Evolutionary conservation across 495 filamentous ascomycete genomes (phyloP).

Genomic region (Penicillium maclennaniae): DNA sequence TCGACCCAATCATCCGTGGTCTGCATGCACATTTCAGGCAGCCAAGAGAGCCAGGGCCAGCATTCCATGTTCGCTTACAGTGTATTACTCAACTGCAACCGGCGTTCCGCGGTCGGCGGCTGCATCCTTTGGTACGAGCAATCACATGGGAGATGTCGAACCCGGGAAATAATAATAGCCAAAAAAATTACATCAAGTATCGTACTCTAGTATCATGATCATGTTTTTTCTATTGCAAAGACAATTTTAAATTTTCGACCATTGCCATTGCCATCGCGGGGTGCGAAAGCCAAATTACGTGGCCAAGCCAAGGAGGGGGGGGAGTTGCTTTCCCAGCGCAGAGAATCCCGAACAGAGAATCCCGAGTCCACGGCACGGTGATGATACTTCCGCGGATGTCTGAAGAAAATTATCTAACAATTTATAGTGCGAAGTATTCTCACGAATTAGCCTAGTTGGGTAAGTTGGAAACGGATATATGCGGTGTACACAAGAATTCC

Average conservation of each 20-base stretch:
- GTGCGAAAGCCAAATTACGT: not conserved
- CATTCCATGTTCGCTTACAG: not conserved
- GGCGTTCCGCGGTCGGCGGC: constrained; percentile 9
- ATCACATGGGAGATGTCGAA: constrained; percentile 4
- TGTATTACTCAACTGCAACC: constrained; percentile 5
- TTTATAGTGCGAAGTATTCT: not conserved
- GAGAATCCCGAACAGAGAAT: not conserved
- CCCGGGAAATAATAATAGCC: not conserved
- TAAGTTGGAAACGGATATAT: not conserved
- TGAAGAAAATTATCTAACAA: too few species aligned
- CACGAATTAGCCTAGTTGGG: not conserved
- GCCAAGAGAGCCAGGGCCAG: constrained; percentile 3
- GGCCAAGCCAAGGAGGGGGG: not conserved
- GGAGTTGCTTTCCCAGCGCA: not conserved
- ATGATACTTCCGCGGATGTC: not conserved
- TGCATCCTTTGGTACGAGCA: constrained; percentile 3
- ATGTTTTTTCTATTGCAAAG: too few species aligned
- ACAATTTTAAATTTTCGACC: not conserved
- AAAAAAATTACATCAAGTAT: not conserved
- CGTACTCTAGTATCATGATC: not conserved
- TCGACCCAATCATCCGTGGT: constrained; percentile 5
- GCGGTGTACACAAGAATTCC: not conserved
- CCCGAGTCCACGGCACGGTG: constrained; percentile 7
- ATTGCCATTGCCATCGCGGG: not conserved
- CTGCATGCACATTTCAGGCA: constrained; percentile 18